These are phyloP conservation scores for Catharanthus roseus DNA, from an alignment of 257 asterid species.

Conservation along the genomic window DNA sequence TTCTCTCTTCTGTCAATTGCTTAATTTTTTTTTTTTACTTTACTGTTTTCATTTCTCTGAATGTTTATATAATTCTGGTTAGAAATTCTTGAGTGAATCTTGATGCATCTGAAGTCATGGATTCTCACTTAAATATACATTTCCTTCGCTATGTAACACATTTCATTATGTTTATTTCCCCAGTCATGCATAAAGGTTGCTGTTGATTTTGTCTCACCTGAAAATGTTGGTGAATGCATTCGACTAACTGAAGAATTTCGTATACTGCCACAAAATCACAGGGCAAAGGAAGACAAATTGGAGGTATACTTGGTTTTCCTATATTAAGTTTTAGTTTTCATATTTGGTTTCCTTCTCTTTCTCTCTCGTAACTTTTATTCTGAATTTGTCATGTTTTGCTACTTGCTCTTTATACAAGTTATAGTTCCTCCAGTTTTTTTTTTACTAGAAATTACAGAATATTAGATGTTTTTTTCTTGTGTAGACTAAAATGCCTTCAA, in stretches of 20 bases:
- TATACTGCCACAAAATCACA: slow-evolving; percentile 69
- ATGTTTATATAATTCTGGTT: neutral
- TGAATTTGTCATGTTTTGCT: neutral
- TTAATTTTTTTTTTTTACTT: neutral
- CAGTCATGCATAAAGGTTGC: slow-evolving; percentile 96
- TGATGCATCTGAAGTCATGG: neutral
- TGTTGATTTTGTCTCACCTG: slow-evolving; percentile 86
- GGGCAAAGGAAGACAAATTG: slow-evolving; percentile 80
- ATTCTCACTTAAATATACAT: neutral
- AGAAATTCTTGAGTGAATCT: neutral
- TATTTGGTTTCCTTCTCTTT: neutral
- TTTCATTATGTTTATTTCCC: slow-evolving; percentile 5
- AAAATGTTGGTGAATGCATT: slow-evolving; percentile 67
- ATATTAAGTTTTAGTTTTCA: neutral
- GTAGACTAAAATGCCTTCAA: too few species aligned
- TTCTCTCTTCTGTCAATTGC: too few species aligned
- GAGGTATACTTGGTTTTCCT: slow-evolving; percentile 40
- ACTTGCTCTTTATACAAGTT: too few species aligned
- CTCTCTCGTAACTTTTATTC: neutral
- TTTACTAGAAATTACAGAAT: too few species aligned
- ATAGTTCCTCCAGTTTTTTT: too few species aligned
- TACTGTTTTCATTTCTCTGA: neutral
- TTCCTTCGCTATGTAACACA: neutral
- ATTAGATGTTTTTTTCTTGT: too few species aligned
- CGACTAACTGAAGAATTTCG: slow-evolving; percentile 74